These are phyloP conservation scores for Eutypella sp. DNA, from an alignment of 2,329 filamentous ascomycete species.

Conservation along the genomic window DNA sequence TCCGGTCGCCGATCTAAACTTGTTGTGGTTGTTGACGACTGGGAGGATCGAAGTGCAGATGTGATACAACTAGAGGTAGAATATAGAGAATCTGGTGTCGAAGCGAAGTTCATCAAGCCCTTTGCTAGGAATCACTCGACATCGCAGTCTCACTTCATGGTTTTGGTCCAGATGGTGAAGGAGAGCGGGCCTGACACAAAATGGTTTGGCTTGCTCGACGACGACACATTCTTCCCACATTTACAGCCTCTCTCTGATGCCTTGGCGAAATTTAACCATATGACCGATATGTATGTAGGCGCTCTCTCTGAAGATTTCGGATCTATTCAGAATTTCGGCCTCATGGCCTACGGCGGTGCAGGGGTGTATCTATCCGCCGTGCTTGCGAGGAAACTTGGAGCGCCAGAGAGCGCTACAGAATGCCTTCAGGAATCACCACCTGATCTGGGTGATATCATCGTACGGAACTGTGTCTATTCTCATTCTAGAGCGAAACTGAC, in stretches of 20 bases:
- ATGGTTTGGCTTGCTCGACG: slow-evolving; percentile 53
- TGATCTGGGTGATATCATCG: slow-evolving; percentile 45
- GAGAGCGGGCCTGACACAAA: slow-evolving; percentile 36
- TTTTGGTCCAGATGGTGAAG: slow-evolving; percentile 42
- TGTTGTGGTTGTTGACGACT: slow-evolving; percentile 43
- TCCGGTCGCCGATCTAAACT: slow-evolving; percentile 43
- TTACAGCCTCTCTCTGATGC: slow-evolving; percentile 41
- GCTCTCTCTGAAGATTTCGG: slow-evolving; percentile 49
- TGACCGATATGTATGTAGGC: slow-evolving; percentile 45
- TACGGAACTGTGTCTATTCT: slow-evolving; percentile 49
- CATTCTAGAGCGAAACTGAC: slow-evolving; percentile 47
- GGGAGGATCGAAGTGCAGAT: slow-evolving; percentile 18
- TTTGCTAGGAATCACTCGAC: slow-evolving; percentile 29
- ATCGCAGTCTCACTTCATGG: slow-evolving; percentile 50
- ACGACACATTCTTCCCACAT: slow-evolving; percentile 57
- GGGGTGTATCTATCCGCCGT: slow-evolving; percentile 52
- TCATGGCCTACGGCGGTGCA: slow-evolving; percentile 54
- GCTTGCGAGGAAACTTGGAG: slow-evolving; percentile 40
- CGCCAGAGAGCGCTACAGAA: slow-evolving; percentile 33
- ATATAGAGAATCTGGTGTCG: slow-evolving; percentile 24
- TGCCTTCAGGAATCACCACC: slow-evolving; percentile 39
- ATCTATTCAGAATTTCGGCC: slow-evolving; percentile 44
- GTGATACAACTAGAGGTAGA: slow-evolving; percentile 28
- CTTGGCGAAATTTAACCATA: slow-evolving; percentile 41
- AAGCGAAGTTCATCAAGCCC: slow-evolving; percentile 25